Percentiles rank a stretch among this genome's conserved stretches.
phyloP scores from a whole-genome alignment of 768 basidiomycete species.

The Mycena olivaceomarginata region DNA sequence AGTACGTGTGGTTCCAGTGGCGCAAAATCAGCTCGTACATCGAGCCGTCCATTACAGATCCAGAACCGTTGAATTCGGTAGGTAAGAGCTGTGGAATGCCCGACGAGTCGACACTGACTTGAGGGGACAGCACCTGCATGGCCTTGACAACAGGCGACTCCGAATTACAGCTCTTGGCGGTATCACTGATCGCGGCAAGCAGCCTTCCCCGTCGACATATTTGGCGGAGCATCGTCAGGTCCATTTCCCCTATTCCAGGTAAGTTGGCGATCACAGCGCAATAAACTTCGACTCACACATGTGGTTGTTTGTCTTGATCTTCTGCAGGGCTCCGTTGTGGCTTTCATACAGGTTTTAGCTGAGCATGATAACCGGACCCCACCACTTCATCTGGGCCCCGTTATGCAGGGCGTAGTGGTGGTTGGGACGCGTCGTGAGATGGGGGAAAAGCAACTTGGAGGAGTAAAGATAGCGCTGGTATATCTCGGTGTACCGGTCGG shows the following conservation, averaged over 20 bases:
- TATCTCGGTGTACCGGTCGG: background rate
- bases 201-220: conserved; percentile 32
- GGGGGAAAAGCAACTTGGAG: conserved; percentile 30
- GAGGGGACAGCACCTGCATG: conserved; percentile 21
- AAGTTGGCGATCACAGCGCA: background rate
- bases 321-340: conserved; percentile 36
- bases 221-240: conserved; percentile 37
- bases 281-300: conserved; percentile 21
- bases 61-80: conserved; percentile 19
- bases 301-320: conserved; percentile 38
- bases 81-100: background rate
- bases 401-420: conserved; percentile 35
- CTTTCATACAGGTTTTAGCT: conserved; percentile 39
- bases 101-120: background rate
- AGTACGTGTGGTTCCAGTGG: conserved; percentile 32
- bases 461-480: conserved; percentile 13
- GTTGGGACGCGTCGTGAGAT: conserved; percentile 31
- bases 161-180: background rate
- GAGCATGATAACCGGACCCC: conserved; percentile 42
- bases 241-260: conserved; percentile 29
- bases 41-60: background rate
- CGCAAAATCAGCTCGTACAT: conserved; percentile 27
- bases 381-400: conserved; percentile 36
- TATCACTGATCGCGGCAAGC: conserved; percentile 30
- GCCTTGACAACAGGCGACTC: conserved; percentile 19